Conservation (phyloP, 495 filamentous ascomycete species). For the Paragyromitra xinjiangensis region DNA sequence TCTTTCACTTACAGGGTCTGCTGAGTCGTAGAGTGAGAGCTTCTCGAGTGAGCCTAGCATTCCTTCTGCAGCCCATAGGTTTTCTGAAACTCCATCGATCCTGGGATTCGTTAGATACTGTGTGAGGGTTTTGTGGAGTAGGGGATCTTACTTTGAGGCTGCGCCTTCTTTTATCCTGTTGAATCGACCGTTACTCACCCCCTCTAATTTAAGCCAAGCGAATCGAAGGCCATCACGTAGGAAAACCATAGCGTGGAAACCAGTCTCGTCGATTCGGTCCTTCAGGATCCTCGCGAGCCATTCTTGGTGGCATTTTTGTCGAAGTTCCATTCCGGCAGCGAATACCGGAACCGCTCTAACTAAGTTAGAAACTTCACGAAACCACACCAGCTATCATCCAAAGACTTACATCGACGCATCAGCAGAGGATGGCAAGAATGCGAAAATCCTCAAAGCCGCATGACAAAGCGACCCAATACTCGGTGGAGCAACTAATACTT, state of each 20-base stretch:
- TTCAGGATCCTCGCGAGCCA: constrained; percentile 40
- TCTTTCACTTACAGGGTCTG: constrained; percentile 28
- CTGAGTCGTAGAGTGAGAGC: constrained; percentile 51
- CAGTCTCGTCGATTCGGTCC: constrained; percentile 47
- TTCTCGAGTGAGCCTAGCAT: constrained; percentile 53
- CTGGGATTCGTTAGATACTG: constrained; percentile 28
- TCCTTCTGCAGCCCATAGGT: constrained; percentile 54
- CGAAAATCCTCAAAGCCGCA: constrained; percentile 50
- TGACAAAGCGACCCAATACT: constrained; percentile 52
- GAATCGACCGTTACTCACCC: constrained; percentile 50
- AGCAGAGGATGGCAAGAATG: constrained; percentile 43
- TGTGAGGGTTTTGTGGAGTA: background rate
- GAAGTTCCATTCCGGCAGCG: constrained; percentile 52
- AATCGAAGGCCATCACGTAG: constrained; percentile 52
- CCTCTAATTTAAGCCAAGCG: constrained; percentile 52
- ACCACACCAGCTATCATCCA: too few relatives aligned
- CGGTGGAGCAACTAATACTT: constrained; percentile 42
- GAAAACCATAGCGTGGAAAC: constrained; percentile 50
- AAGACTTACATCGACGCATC: constrained; percentile 53
- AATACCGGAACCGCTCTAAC: constrained; percentile 50
- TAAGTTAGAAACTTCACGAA: constrained; percentile 5
- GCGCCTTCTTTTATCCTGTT: constrained; percentile 55
- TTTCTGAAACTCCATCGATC: constrained; percentile 55
- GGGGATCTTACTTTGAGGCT: constrained; percentile 45
- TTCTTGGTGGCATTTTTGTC: constrained; percentile 52